These are phyloP conservation scores for Sesbania bispinosa DNA, from an alignment of 306 rosid genomes.

Conservation along the genomic window DNA sequence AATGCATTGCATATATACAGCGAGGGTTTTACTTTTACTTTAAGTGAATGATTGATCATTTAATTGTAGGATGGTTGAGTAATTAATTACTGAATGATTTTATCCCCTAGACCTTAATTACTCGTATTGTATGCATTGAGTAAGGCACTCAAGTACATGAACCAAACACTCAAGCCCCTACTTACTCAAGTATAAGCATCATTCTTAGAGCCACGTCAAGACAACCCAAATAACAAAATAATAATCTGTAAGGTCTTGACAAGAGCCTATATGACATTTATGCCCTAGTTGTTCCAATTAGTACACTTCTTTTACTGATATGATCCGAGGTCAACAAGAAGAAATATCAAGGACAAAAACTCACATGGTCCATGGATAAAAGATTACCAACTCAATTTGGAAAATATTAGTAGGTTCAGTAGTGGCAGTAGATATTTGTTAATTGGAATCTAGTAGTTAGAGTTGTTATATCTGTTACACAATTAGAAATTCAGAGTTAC, in stretches of 20 bases:
- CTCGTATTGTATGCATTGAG: conserved; percentile 16
- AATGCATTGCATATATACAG: not conserved
- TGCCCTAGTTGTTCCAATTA: not conserved
- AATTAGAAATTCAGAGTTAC: no score
- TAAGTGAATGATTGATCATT: conserved; percentile 21
- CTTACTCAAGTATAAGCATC: conserved; percentile 26
- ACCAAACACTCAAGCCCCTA: conserved; percentile 5
- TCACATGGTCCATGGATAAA: not conserved
- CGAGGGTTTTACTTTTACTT: not conserved
- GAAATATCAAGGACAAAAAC: not conserved
- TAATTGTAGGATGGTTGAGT: not conserved
- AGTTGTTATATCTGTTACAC: conserved; percentile 31
- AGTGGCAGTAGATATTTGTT: conserved; percentile 16
- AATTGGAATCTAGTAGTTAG: conserved; percentile 35
- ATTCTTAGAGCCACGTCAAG: conserved; percentile 28
- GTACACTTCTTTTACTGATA: not conserved
- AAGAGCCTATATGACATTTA: conserved; percentile 11
- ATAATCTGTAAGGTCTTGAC: not conserved
- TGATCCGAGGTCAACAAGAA: not conserved
- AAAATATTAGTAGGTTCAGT: not conserved
- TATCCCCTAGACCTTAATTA: conserved; percentile 18
- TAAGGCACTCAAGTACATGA: conserved; percentile 29
- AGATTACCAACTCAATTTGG: conserved; percentile 21
- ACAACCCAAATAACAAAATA: not conserved
- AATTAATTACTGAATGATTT: conserved; percentile 13